Percentiles rank a stretch among this genome's conserved stretches.
Evolutionary conservation across 2,329 filamentous ascomycete genomes (phyloP).

Genomic region (Paracamarosporium sp.): DNA sequence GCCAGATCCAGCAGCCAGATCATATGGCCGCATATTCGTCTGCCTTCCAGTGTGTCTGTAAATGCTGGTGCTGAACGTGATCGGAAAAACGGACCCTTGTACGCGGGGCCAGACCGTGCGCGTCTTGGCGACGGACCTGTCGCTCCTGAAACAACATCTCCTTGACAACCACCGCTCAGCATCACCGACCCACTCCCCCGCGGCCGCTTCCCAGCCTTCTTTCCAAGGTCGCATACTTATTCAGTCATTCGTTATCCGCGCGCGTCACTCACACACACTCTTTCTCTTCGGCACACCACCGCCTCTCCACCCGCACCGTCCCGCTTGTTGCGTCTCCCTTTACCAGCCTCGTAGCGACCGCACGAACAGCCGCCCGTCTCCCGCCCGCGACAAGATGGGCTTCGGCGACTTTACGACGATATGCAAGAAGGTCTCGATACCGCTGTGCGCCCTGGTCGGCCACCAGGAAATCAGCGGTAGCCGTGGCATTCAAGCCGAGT

Average conservation of each 20-base stretch:
- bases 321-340: constrained; percentile 9
- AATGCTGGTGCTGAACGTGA: too few species aligned
- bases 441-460: constrained; percentile 86
- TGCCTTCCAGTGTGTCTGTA: too few species aligned
- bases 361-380: constrained; percentile 5
- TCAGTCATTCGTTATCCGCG: constrained; percentile 30
- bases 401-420: constrained; percentile 91
- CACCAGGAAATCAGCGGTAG: constrained; percentile 71
- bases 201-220: constrained; percentile 13
- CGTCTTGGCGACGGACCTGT: background rate
- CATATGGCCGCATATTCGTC: too few species aligned
- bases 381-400: constrained; percentile 61
- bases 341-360: constrained; percentile 16
- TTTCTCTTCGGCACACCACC: constrained; percentile 8
- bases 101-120: background rate
- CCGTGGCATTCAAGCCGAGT: constrained; percentile 84
- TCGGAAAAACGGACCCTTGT: constrained; percentile 1
- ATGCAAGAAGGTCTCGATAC: constrained; percentile 84
- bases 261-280: constrained; percentile 20
- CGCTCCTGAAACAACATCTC: constrained; percentile 11
- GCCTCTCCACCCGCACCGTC: constrained; percentile 2
- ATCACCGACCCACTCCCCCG: constrained; percentile 5
- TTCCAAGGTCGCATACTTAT: constrained; percentile 13
- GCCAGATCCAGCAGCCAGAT: too few species aligned
- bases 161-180: constrained; percentile 7